Evolutionary conservation across 2,329 filamentous ascomycete genomes (phyloP).

Genomic region (Byssoonygena ceratinophila): DNA sequence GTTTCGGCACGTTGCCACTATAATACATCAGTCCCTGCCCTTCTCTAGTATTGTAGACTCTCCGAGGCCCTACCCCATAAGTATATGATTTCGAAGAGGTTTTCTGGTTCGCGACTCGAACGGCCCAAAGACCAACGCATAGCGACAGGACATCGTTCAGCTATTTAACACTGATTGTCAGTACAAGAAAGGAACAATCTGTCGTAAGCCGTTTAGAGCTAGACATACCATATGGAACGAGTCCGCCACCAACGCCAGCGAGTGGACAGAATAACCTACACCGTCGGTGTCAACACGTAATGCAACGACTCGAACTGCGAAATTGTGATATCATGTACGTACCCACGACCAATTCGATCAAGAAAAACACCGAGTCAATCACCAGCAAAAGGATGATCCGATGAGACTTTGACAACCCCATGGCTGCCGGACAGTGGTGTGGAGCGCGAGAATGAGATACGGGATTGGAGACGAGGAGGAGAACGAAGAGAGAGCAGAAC

Average conservation of each 20-base stretch:
- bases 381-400: conserved; percentile 86
- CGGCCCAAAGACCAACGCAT: conserved; percentile 86
- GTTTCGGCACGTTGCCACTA: conserved; percentile 97
- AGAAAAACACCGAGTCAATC: conserved; percentile 82
- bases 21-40: not conserved
- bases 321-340: conserved; percentile 19
- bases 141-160: conserved; percentile 96
- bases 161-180: conserved; percentile 34
- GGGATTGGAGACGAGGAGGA: not conserved
- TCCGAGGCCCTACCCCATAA: conserved; percentile 60
- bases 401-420: conserved; percentile 85
- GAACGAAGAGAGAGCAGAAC: too few species aligned
- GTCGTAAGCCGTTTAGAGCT: not conserved
- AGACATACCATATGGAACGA: conserved; percentile 85
- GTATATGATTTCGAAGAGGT: conserved; percentile 81
- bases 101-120: conserved; percentile 73
- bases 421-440: conserved; percentile 27
- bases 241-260: conserved; percentile 86
- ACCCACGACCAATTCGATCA: conserved; percentile 73
- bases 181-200: not conserved
- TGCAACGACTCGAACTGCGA: not conserved
- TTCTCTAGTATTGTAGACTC: not conserved
- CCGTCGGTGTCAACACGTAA: not conserved
- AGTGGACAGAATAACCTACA: conserved; percentile 69
- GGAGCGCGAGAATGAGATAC: not conserved